Evolutionary conservation across 1,139 yeast genomes (phyloP).

Genomic region (Magnusiomyces clavatus): DNA sequence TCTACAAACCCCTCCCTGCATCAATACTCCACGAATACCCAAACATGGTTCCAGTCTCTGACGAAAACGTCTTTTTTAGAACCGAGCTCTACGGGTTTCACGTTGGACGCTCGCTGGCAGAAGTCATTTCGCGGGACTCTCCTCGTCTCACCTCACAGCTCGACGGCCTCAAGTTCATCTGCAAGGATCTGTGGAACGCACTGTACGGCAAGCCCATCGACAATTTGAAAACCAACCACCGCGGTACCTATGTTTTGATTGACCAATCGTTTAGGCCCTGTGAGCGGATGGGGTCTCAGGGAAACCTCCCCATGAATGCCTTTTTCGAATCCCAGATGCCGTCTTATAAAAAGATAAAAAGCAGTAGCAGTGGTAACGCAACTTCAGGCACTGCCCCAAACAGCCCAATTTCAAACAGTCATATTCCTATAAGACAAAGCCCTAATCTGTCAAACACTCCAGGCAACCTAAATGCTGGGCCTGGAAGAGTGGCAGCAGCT

Average conservation of each 20-base stretch:
- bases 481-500: slow-evolving; percentile 1
- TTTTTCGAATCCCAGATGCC: background rate
- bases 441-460: too few relatives aligned
- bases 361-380: slow-evolving; percentile 19
- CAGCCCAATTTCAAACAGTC: too few relatives aligned
- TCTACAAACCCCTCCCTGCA: slow-evolving; percentile 29
- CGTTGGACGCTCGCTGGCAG: slow-evolving; percentile 68
- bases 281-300: slow-evolving; percentile 43
- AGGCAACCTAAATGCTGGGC: too few relatives aligned
- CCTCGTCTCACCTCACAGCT: slow-evolving; percentile 52
- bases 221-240: slow-evolving; percentile 82
- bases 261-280: slow-evolving; percentile 58
- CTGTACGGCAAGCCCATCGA: slow-evolving; percentile 83
- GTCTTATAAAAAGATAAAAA: background rate
- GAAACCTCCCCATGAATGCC: slow-evolving; percentile 1
- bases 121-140: slow-evolving; percentile 54
- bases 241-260: slow-evolving; percentile 72
- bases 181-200: slow-evolving; percentile 84
- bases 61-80: slow-evolving; percentile 52
- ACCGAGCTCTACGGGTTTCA: slow-evolving; percentile 65
- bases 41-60: slow-evolving; percentile 26
- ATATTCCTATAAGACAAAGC: too few relatives aligned
- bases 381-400: slow-evolving; percentile 19
- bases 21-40: background rate
- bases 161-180: slow-evolving; percentile 83